These are phyloP conservation scores for Aurantiochytrium sp. DNA, from an alignment of 108 stramenopile species.

Conservation along the genomic window DNA sequence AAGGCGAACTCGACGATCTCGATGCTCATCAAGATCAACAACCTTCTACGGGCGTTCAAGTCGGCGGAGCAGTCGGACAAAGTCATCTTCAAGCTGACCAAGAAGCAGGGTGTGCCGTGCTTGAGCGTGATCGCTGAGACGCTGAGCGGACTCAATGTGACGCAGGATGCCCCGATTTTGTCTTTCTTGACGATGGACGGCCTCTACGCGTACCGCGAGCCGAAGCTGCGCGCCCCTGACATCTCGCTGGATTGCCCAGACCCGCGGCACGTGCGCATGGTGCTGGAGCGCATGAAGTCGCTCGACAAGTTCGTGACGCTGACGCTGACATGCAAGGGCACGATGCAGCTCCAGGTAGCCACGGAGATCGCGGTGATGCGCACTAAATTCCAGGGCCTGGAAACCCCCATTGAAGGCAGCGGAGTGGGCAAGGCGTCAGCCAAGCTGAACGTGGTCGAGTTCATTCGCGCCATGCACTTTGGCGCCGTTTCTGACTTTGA, in stretches of 20 bases:
- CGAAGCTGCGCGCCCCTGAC: not conserved
- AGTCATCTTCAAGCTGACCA: not conserved
- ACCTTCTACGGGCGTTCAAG: not conserved
- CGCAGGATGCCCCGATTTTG: not conserved
- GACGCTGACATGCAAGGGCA: not conserved
- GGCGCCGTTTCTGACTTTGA: not conserved
- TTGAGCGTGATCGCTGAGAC: not conserved
- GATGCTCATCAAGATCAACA: not conserved
- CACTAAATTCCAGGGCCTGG: not conserved
- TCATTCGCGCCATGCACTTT: not conserved
- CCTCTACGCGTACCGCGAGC: not conserved
- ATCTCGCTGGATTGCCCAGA: not conserved
- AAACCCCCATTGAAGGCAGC: not conserved
- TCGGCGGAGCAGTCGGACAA: not conserved
- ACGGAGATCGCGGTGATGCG: not conserved
- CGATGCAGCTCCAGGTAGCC: not conserved
- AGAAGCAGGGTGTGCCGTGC: not conserved
- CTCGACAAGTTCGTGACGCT: not conserved
- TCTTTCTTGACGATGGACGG: not conserved
- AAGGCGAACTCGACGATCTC: conserved; percentile 8
- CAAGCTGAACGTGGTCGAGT: not conserved
- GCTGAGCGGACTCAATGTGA: not conserved
- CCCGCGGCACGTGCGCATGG: not conserved
- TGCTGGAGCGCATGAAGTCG: conserved; percentile 10
- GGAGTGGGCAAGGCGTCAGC: not conserved